Percentiles rank a stretch among this genome's conserved stretches.
Conservation (phyloP, 768 basidiomycete genomes). For the Hirschioporus abietinus region DNA sequence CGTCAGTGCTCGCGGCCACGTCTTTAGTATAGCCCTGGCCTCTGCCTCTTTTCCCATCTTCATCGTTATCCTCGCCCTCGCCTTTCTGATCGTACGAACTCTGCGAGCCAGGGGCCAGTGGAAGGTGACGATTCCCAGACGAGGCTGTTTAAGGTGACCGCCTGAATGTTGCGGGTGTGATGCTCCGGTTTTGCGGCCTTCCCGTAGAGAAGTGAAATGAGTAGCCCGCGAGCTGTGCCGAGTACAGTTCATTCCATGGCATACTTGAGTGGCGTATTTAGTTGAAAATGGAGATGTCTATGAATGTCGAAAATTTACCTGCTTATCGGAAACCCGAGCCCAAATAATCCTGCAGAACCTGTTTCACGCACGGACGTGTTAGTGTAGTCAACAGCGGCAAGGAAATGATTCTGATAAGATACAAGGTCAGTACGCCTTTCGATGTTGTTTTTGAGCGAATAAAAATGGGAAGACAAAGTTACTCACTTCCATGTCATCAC, state of each 20-base stretch:
- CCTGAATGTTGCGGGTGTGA: neutral
- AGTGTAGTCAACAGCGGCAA: slow-evolving; percentile 64
- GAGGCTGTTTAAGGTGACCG: neutral
- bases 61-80: neutral
- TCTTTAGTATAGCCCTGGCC: neutral
- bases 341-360: slow-evolving; percentile 65
- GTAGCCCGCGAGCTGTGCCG: neutral
- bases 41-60: neutral
- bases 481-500: slow-evolving; percentile 30
- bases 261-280: neutral
- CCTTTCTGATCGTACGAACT: neutral
- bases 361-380: slow-evolving; percentile 56
- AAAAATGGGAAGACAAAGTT: too few relatives aligned
- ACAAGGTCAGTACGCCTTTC: neutral
- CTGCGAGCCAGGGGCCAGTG: neutral
- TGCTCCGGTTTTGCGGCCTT: too few relatives aligned
- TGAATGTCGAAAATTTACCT: slow-evolving; percentile 37
- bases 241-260: neutral
- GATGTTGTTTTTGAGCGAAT: neutral
- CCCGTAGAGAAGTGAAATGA: neutral
- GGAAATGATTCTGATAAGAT: slow-evolving; percentile 43
- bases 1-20: neutral
- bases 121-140: neutral
- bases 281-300: neutral
- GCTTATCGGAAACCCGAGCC: slow-evolving; percentile 68